Percentiles rank a stretch among this genome's conserved stretches.
These are phyloP conservation scores for Botryosphaeria dothidea DNA, from an alignment of 2,329 filamentous ascomycete species.

Conservation along the genomic window DNA sequence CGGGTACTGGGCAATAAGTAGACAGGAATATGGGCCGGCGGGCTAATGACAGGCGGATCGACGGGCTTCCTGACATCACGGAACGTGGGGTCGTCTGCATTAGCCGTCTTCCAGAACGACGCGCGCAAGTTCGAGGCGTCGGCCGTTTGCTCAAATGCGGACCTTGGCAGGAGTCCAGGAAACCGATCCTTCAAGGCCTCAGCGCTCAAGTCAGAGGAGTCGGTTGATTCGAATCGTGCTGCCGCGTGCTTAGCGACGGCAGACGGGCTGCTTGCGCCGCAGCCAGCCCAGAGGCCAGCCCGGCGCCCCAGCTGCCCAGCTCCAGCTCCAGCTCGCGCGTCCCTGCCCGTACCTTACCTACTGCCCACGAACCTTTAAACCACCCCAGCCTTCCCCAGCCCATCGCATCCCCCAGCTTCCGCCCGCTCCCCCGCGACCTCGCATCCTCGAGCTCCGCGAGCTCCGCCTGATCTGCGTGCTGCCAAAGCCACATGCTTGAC, in stretches of 20 bases:
- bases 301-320: neutral
- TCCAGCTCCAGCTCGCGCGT: neutral
- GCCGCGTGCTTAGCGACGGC: conserved; percentile 5
- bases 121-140: neutral
- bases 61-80: conserved; percentile 10
- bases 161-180: conserved; percentile 13
- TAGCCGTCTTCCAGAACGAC: conserved; percentile 11
- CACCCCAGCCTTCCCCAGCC: neutral
- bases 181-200: conserved; percentile 1
- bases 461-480: neutral
- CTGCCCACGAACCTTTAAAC: neutral
- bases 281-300: neutral
- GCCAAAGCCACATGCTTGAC: neutral
- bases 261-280: conserved; percentile 12
- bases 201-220: neutral
- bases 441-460: neutral
- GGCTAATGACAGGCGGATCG: neutral
- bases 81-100: conserved; percentile 14
- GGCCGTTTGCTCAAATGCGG: neutral
- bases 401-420: neutral
- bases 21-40: too few species aligned
- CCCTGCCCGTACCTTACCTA: neutral
- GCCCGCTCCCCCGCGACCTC: neutral
- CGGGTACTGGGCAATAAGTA: neutral
- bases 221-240: neutral